Evolutionary conservation across 2,329 filamentous ascomycete species (phyloP).

Genomic region (Orbilia javanica): DNA sequence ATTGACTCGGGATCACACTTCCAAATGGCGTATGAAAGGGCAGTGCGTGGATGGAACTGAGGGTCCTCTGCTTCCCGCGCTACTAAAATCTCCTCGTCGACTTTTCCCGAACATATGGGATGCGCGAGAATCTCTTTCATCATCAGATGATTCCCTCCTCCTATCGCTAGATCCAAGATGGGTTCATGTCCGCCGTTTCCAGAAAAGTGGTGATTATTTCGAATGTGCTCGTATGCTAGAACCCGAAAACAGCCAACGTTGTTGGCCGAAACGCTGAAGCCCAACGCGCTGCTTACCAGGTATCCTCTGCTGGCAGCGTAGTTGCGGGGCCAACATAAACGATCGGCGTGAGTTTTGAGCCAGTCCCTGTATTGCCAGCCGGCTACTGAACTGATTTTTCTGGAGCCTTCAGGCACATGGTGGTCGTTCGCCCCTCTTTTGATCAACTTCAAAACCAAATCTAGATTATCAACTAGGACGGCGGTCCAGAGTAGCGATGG

Average conservation of each 20-base stretch:
- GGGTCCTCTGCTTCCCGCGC: neutral
- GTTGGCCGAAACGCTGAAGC: neutral
- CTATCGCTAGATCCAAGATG: neutral
- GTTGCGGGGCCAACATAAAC: neutral
- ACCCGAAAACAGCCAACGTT: neutral
- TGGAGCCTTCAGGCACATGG: neutral
- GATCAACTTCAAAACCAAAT: neutral
- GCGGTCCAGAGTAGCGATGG: conserved; percentile 30
- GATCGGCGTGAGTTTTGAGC: neutral
- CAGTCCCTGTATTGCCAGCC: neutral
- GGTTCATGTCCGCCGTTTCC: neutral
- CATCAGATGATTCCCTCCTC: neutral
- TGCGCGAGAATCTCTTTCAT: neutral
- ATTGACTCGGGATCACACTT: neutral
- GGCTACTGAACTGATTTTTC: neutral
- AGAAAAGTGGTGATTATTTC: neutral
- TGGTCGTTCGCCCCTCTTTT: neutral
- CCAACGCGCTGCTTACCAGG: neutral
- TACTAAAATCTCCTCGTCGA: neutral
- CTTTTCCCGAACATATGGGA: neutral
- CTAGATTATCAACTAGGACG: neutral
- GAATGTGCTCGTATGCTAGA: neutral
- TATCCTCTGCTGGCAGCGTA: too few relatives aligned
- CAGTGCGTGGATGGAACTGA: neutral
- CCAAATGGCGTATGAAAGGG: neutral